phyloP scores from a whole-genome alignment of 2,329 filamentous ascomycete genomes.

The Rutstroemia sydowiana region DNA sequence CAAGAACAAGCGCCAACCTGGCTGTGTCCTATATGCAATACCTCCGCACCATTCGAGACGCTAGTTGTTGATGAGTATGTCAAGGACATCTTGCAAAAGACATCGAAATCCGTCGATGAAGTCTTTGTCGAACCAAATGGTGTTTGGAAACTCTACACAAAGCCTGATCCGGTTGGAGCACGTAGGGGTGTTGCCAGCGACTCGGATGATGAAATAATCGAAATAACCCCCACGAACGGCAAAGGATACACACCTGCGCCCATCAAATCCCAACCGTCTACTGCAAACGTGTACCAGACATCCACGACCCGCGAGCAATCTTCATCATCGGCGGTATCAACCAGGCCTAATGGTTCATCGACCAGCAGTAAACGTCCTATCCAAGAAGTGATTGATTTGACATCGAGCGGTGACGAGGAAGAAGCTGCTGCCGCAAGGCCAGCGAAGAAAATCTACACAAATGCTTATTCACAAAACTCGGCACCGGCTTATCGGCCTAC shows the following conservation, averaged over 20 bases:
- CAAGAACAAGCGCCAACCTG: conserved; percentile 96
- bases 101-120: conserved; percentile 65
- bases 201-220: conserved; percentile 42
- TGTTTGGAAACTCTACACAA: conserved; percentile 51
- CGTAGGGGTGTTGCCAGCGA: conserved; percentile 27
- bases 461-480: neutral
- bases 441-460: conserved; percentile 27
- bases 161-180: conserved; percentile 14
- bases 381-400: conserved; percentile 46
- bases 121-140: conserved; percentile 87
- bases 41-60: conserved; percentile 69
- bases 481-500: neutral
- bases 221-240: conserved; percentile 33
- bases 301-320: conserved; percentile 29
- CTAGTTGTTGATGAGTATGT: conserved; percentile 91
- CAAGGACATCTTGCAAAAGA: conserved; percentile 73
- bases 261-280: conserved; percentile 19
- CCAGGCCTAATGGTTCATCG: conserved; percentile 8
- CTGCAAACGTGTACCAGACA: conserved; percentile 11
- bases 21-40: conserved; percentile 92
- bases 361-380: conserved; percentile 36
- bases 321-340: conserved; percentile 29
- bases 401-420: conserved; percentile 45
- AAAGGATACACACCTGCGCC: conserved; percentile 22
- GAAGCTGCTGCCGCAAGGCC: conserved; percentile 30